Base-by-base conservation (phyloP, 331 rosid species). In the Pyrus hybrid region DNA sequence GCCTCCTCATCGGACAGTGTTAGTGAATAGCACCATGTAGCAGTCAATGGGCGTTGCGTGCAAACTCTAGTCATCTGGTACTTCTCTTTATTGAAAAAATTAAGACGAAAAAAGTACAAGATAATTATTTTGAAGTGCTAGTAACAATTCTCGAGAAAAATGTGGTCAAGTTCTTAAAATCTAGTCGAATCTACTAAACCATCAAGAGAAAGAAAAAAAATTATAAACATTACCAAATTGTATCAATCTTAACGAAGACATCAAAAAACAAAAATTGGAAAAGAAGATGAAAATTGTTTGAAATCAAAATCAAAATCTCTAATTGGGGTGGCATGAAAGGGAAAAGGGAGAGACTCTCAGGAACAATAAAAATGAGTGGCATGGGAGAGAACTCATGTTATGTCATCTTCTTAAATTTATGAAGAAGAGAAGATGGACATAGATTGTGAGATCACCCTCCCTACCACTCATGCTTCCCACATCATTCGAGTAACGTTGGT, bases 261-360 rank as follows among this genome's bases (percentile, higher is more conserved):
- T 16, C n/a, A 47, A 49, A 18, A 49, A 49, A 49, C 20, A 49
- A 47, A 47, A 14, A 16, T 4, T 47, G 6, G 18, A 47, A 47
- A 47, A 16, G 54, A 47, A 47, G 14, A 47, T 47, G 20, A 4
- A 47, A 47, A 14, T 47, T 47, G 54, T 47, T 12, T 47, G 22
- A 18, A 53, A 53, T 53, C 18, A 53, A 53, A 16, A 16, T 53
- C n/a, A 17, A 21, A 21, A 8, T 57, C 63, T 58, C 63, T 8
- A 58, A 80, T 37, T 12, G 20, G 64, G 1, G n/a, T 37, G 86
- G 68, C 56, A 79, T 67, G 17, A 58, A 37, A 54, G 21, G 10
- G 22, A 53, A 53, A 53, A 20, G 23, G 61, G 61, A 54, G 11
- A 54, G 23, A 7, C 63, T 58, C 63, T 21, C 29, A 10, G 29